Percentiles rank a stretch among this genome's conserved stretches.
phyloP scores from a whole-genome alignment of 2,329 filamentous ascomycete genomes.

The Emmonsiellopsis sp. region DNA sequence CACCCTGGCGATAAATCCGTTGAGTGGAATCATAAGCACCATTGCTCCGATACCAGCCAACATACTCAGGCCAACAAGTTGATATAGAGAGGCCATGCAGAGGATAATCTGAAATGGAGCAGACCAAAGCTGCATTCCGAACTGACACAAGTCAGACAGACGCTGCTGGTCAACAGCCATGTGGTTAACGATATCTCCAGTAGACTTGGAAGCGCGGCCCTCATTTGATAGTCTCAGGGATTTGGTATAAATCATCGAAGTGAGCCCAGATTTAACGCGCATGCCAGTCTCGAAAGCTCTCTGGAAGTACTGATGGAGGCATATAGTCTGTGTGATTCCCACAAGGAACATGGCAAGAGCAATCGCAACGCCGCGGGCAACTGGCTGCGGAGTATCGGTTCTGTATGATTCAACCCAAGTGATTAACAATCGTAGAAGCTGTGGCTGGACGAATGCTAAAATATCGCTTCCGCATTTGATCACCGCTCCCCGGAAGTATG shows the following conservation, averaged over 20 bases:
- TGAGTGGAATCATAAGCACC: constrained; percentile 95
- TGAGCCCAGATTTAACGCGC: constrained; percentile 87
- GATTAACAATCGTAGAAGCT: constrained; percentile 77
- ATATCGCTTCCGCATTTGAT: constrained; percentile 88
- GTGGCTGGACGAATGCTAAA: constrained; percentile 81
- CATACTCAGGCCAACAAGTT: constrained; percentile 92
- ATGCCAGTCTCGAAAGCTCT: constrained; percentile 90
- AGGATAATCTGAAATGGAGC: constrained; percentile 93
- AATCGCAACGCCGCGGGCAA: constrained; percentile 77
- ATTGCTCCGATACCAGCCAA: constrained; percentile 90
- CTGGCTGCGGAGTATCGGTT: constrained; percentile 57
- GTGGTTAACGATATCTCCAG: constrained; percentile 97
- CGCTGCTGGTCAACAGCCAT: constrained; percentile 98
- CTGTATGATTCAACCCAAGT: constrained; percentile 72
- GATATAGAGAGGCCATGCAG: constrained; percentile 92
- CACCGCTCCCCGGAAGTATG: constrained; percentile 69
- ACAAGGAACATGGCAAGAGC: constrained; percentile 86
- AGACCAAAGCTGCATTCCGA: constrained; percentile 90
- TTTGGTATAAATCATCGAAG: constrained; percentile 87
- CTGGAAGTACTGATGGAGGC: constrained; percentile 97
- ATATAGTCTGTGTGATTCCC: constrained; percentile 76
- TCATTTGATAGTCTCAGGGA: constrained; percentile 86
- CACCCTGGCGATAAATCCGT: constrained; percentile 79
- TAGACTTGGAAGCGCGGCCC: constrained; percentile 77
- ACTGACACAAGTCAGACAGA: constrained; percentile 88